Percentiles rank a stretch among this genome's conserved stretches.
These are phyloP conservation scores for Emericellopsis atlantica DNA, from an alignment of 2,329 filamentous ascomycete genomes.

Conservation along the genomic window DNA sequence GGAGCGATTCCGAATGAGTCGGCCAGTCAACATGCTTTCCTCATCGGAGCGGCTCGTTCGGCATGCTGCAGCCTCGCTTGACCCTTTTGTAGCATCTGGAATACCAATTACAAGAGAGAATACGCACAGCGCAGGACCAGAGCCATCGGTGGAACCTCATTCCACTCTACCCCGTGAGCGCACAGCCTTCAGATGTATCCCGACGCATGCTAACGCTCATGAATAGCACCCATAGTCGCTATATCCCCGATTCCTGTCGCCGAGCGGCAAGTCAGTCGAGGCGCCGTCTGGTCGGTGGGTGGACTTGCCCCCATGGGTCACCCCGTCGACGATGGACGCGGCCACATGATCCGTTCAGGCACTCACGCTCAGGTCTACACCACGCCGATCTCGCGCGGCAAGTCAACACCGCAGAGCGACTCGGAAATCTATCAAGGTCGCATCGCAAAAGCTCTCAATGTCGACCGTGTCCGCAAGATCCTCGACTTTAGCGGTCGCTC, in stretches of 20 bases:
- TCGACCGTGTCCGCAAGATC: conserved; percentile 57
- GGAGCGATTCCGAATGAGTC: conserved; percentile 34
- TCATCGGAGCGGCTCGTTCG: conserved; percentile 30
- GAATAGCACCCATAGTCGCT: neutral
- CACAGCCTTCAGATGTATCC: too few species aligned
- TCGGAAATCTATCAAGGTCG: conserved; percentile 58
- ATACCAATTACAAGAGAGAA: too few species aligned
- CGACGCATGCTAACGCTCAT: too few species aligned
- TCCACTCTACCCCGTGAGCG: too few species aligned
- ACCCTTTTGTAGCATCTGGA: conserved; percentile 23
- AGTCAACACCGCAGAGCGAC: conserved; percentile 40
- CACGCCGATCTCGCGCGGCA: conserved; percentile 30
- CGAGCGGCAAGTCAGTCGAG: conserved; percentile 45
- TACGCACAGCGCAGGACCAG: too few species aligned
- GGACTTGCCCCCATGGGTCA: conserved; percentile 45
- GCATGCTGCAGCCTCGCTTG: conserved; percentile 23
- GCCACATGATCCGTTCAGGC: conserved; percentile 52
- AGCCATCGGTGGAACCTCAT: too few species aligned
- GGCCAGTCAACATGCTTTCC: conserved; percentile 26
- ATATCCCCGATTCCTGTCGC: conserved; percentile 5
- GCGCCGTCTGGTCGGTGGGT: conserved; percentile 67
- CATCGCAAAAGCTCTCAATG: conserved; percentile 67
- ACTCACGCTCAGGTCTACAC: conserved; percentile 58
- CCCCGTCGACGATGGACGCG: conserved; percentile 49
- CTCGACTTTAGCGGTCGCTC: conserved; percentile 35